phyloP scores from a whole-genome alignment of 495 filamentous ascomycete genomes.

The Bombardia bombarda region DNA sequence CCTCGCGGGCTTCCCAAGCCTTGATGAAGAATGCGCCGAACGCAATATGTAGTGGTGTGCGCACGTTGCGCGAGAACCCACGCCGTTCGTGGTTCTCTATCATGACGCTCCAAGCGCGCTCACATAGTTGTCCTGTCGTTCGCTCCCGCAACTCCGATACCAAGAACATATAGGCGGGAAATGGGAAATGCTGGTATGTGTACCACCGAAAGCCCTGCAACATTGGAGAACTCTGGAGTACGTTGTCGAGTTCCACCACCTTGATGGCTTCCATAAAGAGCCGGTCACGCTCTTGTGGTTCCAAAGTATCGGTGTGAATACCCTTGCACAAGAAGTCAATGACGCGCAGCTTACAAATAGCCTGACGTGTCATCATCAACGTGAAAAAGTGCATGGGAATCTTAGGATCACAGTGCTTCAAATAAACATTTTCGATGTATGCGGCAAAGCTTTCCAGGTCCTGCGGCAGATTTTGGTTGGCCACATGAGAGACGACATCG shows the following conservation, averaged over 20 bases:
- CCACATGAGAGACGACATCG: conserved; percentile 37
- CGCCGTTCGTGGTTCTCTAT: conserved; percentile 41
- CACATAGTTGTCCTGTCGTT: conserved; percentile 39
- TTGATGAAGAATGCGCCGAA: conserved; percentile 43
- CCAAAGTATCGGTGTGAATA: conserved; percentile 16
- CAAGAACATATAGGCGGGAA: conserved; percentile 46
- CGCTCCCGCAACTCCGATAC: conserved; percentile 40
- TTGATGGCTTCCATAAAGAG: conserved; percentile 40
- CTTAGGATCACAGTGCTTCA: conserved; percentile 51
- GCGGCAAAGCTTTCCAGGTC: conserved; percentile 48
- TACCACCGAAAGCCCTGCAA: conserved; percentile 46
- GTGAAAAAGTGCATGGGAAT: conserved; percentile 52
- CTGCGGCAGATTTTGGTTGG: conserved; percentile 35
- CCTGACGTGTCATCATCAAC: conserved; percentile 38
- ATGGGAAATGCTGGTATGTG: conserved; percentile 42
- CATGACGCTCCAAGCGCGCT: conserved; percentile 45
- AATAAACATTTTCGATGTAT: conserved; percentile 51
- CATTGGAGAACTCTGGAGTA: conserved; percentile 35
- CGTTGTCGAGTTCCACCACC: conserved; percentile 46
- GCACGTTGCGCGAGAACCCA: conserved; percentile 30
- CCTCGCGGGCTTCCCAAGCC: conserved; percentile 44
- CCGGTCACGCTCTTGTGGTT: conserved; percentile 32
- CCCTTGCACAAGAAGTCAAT: conserved; percentile 25
- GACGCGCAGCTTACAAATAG: conserved; percentile 40
- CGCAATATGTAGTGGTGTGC: conserved; percentile 43